Evolutionary conservation across 352 stramenopile genomes (phyloP), one percentile per base, ranked within the genome.

Genomic region (Phytopythium oedochilum): DNA sequence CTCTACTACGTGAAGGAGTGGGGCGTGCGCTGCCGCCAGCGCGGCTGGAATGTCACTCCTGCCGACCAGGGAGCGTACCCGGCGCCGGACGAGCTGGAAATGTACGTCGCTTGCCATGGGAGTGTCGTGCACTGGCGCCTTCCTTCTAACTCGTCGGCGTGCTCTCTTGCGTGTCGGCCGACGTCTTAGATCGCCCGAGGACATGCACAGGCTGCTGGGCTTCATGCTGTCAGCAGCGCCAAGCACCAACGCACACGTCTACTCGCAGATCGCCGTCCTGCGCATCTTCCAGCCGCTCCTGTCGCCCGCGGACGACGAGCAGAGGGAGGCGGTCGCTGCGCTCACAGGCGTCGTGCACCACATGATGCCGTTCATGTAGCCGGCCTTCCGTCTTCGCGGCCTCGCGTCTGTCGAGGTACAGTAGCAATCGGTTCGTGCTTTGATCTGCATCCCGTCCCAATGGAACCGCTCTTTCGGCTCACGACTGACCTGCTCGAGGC

Each of bases 231-330:
- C 70, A 3, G 67, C 73, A 5, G 64, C 80, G 11, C 73, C 75
- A 10, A 70, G 64, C 9, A 66, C 65, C 2, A 79, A 73, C 22
- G 54, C 63, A 10, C 78, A 86, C 44, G 43, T 77, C 23, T 79
- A 74, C 51, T 84, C 80, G 10, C 80, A 89, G 44, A 60, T 91
- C 10, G 75, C 70, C 29, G 57, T 91, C 20, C 54, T 91, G 1
- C 71, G 78, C 15, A 76, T 77, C 57, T 88, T 79, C 53, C 64
- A 73, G 44, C 62, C 74, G 29, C 28, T 52, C 17, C 1, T 22
- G 28, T 5, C 29, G 28, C 10, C 45, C 7, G 45, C 17, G 5
- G 45, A 39, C 29, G 28, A 3, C 28, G 28, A 52, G 18, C 45
- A 15, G 17, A 20, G 45, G 6, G 20, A 36, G 2, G 45, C 45